phyloP scores from a whole-genome alignment of 1,284 basidiomycete genomes.

The Malassezia nana region DNA sequence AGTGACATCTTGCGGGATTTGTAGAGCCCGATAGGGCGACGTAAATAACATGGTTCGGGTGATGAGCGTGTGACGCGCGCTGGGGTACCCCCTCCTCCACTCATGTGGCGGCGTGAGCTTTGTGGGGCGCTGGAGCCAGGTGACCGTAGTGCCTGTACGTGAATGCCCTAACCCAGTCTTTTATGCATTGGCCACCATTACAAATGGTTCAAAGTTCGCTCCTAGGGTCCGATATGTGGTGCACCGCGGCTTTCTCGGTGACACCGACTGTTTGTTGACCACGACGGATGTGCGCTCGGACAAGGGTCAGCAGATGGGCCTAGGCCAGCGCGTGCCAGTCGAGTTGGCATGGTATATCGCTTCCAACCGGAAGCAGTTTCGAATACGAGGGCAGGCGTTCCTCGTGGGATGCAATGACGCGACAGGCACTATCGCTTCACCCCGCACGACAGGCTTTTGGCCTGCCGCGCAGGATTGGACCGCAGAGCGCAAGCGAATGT shows the following conservation, averaged over 20 bases:
- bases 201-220: not conserved
- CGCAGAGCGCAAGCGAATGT: slow-evolving; percentile 9
- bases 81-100: too few species aligned
- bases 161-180: not conserved
- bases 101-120: slow-evolving; percentile 3
- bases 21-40: slow-evolving; percentile 23
- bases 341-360: slow-evolving; percentile 14
- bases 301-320: slow-evolving; percentile 4
- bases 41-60: slow-evolving; percentile 33
- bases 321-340: not conserved
- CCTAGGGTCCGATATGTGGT: slow-evolving; percentile 15
- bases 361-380: slow-evolving; percentile 7
- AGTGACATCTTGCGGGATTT: slow-evolving; percentile 23
- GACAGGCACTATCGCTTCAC: not conserved
- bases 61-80: too few species aligned
- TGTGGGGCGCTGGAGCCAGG: not conserved
- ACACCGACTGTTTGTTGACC: slow-evolving; percentile 4
- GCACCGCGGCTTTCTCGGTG: slow-evolving; percentile 14
- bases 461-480: not conserved
- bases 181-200: slow-evolving; percentile 5
- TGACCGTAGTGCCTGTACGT: slow-evolving; percentile 4
- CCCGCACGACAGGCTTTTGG: not conserved
- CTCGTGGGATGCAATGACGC: not conserved
- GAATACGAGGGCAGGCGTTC: slow-evolving; percentile 9
- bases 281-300: slow-evolving; percentile 13